phyloP scores from a whole-genome alignment of 768 basidiomycete genomes.

The Podaxis sp. region DNA sequence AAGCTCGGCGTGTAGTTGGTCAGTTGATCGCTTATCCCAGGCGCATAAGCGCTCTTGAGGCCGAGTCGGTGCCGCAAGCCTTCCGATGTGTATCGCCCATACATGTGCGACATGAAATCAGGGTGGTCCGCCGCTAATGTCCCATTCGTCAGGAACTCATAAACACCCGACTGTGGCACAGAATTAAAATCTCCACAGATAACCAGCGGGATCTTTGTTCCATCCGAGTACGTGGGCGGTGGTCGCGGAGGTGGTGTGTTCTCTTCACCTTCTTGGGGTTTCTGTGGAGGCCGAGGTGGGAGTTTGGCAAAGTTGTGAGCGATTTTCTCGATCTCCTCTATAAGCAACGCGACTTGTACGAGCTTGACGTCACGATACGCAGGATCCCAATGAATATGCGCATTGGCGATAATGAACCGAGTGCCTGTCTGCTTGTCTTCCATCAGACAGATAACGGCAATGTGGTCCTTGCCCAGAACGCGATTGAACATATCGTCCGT shows the following conservation, averaged over 20 bases:
- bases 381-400: constrained; percentile 92
- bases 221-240: constrained; percentile 74
- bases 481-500: constrained; percentile 99
- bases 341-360: constrained; percentile 87
- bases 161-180: constrained; percentile 79
- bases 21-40: constrained; percentile 44
- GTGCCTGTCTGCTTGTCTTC: constrained; percentile 87
- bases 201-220: constrained; percentile 84
- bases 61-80: constrained; percentile 78
- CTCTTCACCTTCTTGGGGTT: constrained; percentile 3
- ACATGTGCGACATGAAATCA: constrained; percentile 89
- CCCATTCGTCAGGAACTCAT: constrained; percentile 83
- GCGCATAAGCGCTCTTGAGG: constrained; percentile 81
- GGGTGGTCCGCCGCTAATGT: constrained; percentile 66
- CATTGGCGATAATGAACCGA: constrained; percentile 84
- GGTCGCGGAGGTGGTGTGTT: constrained; percentile 32
- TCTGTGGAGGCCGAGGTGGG: constrained; percentile 50
- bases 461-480: constrained; percentile 90
- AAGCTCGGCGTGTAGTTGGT: constrained; percentile 92
- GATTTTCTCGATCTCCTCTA: constrained; percentile 92
- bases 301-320: constrained; percentile 80
- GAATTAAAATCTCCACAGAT: constrained; percentile 98
- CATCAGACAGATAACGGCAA: constrained; percentile 81
- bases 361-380: constrained; percentile 94
- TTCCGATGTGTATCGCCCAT: constrained; percentile 89